Base-by-base conservation (phyloP, 179 eudicot species). In the Carnegiea gigantea region DNA sequence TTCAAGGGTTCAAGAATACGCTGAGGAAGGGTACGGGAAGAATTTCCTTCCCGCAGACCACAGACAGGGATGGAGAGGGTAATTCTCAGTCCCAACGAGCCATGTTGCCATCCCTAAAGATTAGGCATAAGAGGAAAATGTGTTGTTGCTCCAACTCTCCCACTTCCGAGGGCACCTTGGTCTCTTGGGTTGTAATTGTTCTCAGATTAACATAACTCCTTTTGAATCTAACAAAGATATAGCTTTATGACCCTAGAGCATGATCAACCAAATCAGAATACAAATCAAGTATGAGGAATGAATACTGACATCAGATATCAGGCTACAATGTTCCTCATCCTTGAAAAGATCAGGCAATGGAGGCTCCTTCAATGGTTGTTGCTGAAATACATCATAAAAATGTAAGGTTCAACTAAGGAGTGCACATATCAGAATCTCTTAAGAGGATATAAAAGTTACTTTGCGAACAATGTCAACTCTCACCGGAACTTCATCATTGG, bases 341-440 rank as follows among this genome's bases (percentile, higher is more conserved):
- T 89, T 89, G 82, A 95, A 87, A 75, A 95, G 91, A 83, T 92
- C 86, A 51, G 99, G 99, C 88, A 94, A 80, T 65, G 98, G 97
- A 82, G 93, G 84, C 77, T 87, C 93, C 85, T 85, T 91, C 62
- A 75, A 28, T 77, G 85, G 88, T 82, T 89, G 89, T 87, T 86
- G 89, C 89, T 79, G 84, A 73, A 59, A 28, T 75, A 60, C 59
- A 86, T 80, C 74, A 79, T 14, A 84, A 76, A 79, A 62, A 54
- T 13, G 46, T n/a, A 54, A 75, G 43, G 38, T 75, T 44, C 26
- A 59, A 73, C 73, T 59, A 70, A 26, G 70, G 9, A 21, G 2
- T 28, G 11, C 43, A 70, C 15, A 46, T 26, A 78, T 23, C 48
- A 83, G 53, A 51, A 53, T 4, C 26, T 78, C 18, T 21, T 23